Conservation (phyloP, 345 rosid genomes). For the Lumnitzera littorea region DNA sequence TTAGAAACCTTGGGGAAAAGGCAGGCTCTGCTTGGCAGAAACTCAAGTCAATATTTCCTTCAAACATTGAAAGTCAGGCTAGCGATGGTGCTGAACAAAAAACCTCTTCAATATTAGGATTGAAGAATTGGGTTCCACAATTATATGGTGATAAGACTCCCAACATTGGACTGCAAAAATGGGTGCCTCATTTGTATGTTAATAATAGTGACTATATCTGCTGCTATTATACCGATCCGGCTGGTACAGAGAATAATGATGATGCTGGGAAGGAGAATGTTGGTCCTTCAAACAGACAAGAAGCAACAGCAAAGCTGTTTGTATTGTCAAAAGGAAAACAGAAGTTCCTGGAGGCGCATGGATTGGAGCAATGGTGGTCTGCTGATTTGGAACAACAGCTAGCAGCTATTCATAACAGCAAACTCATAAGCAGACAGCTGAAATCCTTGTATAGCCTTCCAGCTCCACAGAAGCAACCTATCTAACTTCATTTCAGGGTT, state of each 20-base stretch:
- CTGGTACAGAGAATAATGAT: conserved; percentile 23
- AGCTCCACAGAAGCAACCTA: conserved; percentile 19
- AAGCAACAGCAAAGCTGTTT: conserved; percentile 75
- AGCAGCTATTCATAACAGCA: conserved; percentile 53
- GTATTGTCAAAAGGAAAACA: conserved; percentile 88
- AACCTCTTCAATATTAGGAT: conserved; percentile 27
- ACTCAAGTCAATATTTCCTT: conserved; percentile 74
- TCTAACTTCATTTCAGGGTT: conserved; percentile 5
- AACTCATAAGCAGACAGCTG: conserved; percentile 81
- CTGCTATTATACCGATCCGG: conserved; percentile 63
- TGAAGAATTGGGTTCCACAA: conserved; percentile 52
- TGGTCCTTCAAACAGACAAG: conserved; percentile 18
- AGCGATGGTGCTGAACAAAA: conserved; percentile 12
- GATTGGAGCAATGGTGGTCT: conserved; percentile 98
- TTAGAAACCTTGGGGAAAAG: conserved; percentile 79
- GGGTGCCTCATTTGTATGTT: conserved; percentile 88
- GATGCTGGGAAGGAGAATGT: conserved; percentile 50
- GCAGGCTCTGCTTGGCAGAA: conserved; percentile 75
- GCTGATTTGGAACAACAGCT: conserved; percentile 70
- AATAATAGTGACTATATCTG: conserved; percentile 90
- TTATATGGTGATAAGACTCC: conserved; percentile 37
- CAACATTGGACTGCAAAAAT: conserved; percentile 41
- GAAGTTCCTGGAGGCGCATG: conserved; percentile 94
- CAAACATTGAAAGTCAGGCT: conserved; percentile 17
- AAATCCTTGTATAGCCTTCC: conserved; percentile 66